Percentiles rank a stretch among this genome's conserved stretches.
Conservation (phyloP, 495 filamentous ascomycete species). For the Hypoxylon trugodes region DNA sequence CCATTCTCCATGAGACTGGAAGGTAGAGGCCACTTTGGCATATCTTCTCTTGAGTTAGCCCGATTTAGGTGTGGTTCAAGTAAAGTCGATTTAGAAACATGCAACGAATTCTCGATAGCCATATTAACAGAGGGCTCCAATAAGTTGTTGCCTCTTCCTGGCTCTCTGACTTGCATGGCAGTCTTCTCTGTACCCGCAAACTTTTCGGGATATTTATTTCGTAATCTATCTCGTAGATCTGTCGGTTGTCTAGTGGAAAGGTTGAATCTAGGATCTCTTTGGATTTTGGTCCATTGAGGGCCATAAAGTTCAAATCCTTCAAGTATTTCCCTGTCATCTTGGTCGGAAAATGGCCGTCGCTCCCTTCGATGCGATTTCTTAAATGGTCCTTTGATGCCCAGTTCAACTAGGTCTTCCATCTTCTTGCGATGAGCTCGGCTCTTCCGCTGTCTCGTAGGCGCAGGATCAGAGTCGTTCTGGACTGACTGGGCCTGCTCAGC, state of each 20-base stretch:
- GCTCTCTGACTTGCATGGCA: slow-evolving; percentile 52
- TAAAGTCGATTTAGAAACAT: slow-evolving; percentile 40
- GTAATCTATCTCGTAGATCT: slow-evolving; percentile 83
- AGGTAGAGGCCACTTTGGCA: slow-evolving; percentile 45
- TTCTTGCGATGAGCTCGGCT: slow-evolving; percentile 63
- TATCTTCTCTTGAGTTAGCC: slow-evolving; percentile 52
- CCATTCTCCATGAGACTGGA: slow-evolving; percentile 42
- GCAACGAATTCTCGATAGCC: slow-evolving; percentile 46
- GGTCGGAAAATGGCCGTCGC: slow-evolving; percentile 71
- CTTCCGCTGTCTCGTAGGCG: slow-evolving; percentile 50
- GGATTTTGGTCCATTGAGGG: slow-evolving; percentile 82
- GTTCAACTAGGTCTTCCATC: slow-evolving; percentile 61
- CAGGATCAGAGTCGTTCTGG: slow-evolving; percentile 39
- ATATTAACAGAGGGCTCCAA: slow-evolving; percentile 54
- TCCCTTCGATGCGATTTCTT: slow-evolving; percentile 62
- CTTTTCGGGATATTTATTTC: slow-evolving; percentile 77
- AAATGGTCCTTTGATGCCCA: slow-evolving; percentile 65
- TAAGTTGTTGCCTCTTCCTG: slow-evolving; percentile 37
- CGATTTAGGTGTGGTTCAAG: slow-evolving; percentile 51
- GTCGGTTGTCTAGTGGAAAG: slow-evolving; percentile 74
- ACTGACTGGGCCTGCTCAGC: slow-evolving; percentile 33
- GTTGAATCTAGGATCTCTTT: slow-evolving; percentile 72
- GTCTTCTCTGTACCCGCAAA: slow-evolving; percentile 65
- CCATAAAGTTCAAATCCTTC: slow-evolving; percentile 79
- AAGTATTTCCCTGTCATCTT: slow-evolving; percentile 80